phyloP scores from a whole-genome alignment of 441 rosid genomes.

The Syzygium malaccense region DNA sequence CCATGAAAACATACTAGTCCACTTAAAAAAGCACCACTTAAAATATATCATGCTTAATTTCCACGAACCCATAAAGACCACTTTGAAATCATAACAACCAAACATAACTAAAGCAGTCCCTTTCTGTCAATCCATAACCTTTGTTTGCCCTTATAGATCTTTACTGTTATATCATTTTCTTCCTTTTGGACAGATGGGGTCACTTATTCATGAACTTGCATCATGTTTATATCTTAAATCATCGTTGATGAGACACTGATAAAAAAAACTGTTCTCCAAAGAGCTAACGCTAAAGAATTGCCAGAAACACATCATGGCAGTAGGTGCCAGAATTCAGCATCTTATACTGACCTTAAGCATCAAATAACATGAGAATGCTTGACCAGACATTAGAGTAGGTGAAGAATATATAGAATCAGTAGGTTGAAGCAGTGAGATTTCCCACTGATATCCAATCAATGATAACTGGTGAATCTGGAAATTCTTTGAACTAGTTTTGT shows the following conservation, averaged over 20 bases:
- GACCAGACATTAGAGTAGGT: slow-evolving; percentile 61
- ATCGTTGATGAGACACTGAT: background rate
- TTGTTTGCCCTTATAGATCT: background rate
- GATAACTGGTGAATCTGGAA: slow-evolving; percentile 82
- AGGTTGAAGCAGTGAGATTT: slow-evolving; percentile 75
- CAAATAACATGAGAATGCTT: slow-evolving; percentile 81
- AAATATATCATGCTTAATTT: background rate
- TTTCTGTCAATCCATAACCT: background rate
- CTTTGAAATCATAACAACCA: background rate
- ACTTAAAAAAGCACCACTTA: background rate
- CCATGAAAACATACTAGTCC: background rate
- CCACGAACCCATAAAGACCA: background rate
- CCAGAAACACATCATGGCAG: background rate
- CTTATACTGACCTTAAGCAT: slow-evolving; percentile 63
- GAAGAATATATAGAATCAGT: slow-evolving; percentile 60
- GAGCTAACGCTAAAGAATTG: background rate
- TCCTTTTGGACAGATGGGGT: background rate
- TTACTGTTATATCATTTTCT: background rate
- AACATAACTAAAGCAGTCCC: background rate
- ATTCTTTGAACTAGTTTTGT: slow-evolving; percentile 57
- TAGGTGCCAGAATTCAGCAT: background rate
- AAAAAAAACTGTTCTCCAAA: background rate
- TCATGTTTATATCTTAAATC: background rate
- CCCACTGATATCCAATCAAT: slow-evolving; percentile 74
- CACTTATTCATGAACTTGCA: background rate